Base-by-base conservation (phyloP, 225 moss, liverwort and hornwort species). In the Straminergon stramineum region DNA sequence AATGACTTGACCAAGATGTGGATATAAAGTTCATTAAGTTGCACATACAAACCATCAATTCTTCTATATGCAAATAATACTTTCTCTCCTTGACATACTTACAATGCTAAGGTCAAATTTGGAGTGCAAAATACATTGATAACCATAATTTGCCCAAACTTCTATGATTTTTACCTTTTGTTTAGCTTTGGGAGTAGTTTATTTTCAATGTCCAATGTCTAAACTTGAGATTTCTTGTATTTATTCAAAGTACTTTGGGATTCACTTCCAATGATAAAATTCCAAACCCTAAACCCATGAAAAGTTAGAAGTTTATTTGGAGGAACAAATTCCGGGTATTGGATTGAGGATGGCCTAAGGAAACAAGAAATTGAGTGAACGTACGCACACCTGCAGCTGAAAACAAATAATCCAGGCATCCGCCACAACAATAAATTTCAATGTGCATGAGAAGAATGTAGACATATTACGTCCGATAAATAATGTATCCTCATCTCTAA, bases 31-130 rank as follows among this genome's bases (percentile, higher is more conserved):
- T 75, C 17, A 75, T 75, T 10, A 74, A 74, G 6, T 43, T 43
- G 71, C 26, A 45, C 22, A 51, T 20, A 34, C 19, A 76, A 76
- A 52, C 11, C 12, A 52, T 76, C 19, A 51, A 13, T 52, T 76
- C 19, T 53, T 52, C 31, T 15, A 43, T 69, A 32, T 21, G 17
- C 11, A 17, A 52, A 69, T 23, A 70, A 39, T 7, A 39, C 4
- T 69, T 9, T 39, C 4, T 37, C 0, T 21, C 21, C 23, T 1
- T 23, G 2, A 70, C 1, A 6, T 39, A 39, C n/a, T 39, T 39
- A 22, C 4, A 70, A 3, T n/a, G 39, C 7, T 23, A 12, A 21
- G 4, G 12, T n/a, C 22, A n/a, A n/a, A 22, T 67, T 67, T 35
- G 35, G 20, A 67, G 10, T 19, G 1, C 19, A 10, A 35, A 35